phyloP scores from a whole-genome alignment of 768 basidiomycete species.

The Cyclocybe aegerita region DNA sequence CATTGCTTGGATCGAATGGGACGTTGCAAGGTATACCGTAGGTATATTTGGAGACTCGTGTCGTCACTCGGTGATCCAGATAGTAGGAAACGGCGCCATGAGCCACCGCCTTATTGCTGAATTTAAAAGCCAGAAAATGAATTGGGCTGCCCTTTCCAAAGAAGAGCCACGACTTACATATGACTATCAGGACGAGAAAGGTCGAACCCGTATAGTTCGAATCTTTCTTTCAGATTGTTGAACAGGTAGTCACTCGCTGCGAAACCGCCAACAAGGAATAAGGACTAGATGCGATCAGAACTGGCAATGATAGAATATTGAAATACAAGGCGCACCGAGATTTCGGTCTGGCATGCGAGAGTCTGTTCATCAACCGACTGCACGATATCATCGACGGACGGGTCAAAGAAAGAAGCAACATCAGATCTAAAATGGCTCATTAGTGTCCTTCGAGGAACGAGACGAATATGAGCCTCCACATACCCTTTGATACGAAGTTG shows the following conservation, averaged over 20 bases:
- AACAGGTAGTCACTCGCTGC: constrained; percentile 51
- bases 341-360: constrained; percentile 21
- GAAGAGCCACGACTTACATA: constrained; percentile 32
- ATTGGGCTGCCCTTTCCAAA: background rate
- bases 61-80: background rate
- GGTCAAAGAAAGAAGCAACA: constrained; percentile 43
- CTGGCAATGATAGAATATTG: background rate
- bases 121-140: background rate
- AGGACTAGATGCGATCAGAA: constrained; percentile 22
- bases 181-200: constrained; percentile 45
- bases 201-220: constrained; percentile 31
- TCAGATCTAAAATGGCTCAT: constrained; percentile 9
- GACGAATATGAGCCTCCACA: background rate
- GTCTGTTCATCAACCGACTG: constrained; percentile 33
- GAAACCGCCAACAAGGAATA: constrained; percentile 55
- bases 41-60: too few species aligned
- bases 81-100: constrained; percentile 7
- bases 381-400: constrained; percentile 36
- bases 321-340: constrained; percentile 24
- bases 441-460: background rate
- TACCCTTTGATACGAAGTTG: constrained; percentile 37
- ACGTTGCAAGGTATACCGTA: background rate
- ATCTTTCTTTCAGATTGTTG: constrained; percentile 32
- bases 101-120: constrained; percentile 11
- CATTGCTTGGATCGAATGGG: constrained; percentile 1